Evolutionary conservation across 2,329 filamentous ascomycete species (phyloP).

Genomic region (Trichophyton mentagrophytes): DNA sequence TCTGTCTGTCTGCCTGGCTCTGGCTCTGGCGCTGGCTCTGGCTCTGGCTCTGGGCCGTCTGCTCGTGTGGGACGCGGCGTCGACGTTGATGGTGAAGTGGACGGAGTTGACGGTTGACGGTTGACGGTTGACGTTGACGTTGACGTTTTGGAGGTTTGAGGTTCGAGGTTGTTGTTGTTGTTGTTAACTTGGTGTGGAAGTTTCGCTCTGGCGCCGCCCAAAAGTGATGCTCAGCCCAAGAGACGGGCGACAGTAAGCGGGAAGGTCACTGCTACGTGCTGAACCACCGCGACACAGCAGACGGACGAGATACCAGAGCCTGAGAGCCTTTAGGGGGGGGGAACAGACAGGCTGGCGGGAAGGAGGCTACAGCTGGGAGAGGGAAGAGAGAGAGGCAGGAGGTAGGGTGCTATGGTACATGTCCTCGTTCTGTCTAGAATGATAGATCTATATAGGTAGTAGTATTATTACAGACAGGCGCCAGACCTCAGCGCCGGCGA

Average conservation of each 20-base stretch:
- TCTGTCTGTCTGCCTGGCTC: background rate
- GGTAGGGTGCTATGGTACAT: background rate
- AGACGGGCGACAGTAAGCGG: background rate
- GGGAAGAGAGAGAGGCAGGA: background rate
- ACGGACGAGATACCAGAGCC: background rate
- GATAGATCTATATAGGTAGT: background rate
- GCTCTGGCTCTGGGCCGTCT: background rate
- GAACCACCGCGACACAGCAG: background rate
- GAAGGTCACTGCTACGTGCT: background rate
- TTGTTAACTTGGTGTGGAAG: background rate
- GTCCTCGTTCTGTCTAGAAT: background rate
- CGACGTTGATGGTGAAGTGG: background rate
- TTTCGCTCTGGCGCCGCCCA: no score
- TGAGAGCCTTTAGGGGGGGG: background rate
- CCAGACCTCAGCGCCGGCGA: slow-evolving; percentile 51
- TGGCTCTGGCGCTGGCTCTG: background rate
- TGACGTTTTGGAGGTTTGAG: background rate
- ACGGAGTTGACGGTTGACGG: background rate
- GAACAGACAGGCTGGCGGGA: no score
- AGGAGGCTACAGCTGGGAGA: no score
- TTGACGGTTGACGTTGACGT: background rate
- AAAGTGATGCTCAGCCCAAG: background rate
- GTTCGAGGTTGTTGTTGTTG: background rate
- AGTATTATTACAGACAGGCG: background rate
- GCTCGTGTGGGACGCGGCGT: background rate